phyloP scores from a whole-genome alignment of 2,329 filamentous ascomycete genomes.

The Botrytis pseudocinerea region DNA sequence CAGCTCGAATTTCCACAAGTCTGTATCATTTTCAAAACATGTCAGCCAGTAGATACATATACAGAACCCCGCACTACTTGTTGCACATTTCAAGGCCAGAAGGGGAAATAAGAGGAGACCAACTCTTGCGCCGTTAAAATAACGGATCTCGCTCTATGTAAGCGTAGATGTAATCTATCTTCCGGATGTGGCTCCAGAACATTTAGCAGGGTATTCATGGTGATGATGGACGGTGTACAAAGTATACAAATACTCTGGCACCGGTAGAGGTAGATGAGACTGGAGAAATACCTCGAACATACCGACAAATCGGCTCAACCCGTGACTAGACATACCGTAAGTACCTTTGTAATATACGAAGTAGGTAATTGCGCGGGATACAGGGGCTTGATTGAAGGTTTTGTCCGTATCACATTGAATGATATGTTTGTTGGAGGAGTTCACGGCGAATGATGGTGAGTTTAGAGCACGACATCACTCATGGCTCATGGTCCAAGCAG shows the following conservation, averaged over 20 bases:
- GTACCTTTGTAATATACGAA: background rate
- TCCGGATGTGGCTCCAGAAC: slow-evolving; percentile 60
- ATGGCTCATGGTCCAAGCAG: background rate
- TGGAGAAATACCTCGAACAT: slow-evolving; percentile 36
- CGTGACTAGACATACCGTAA: slow-evolving; percentile 17
- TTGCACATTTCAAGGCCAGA: background rate
- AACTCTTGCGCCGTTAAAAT: slow-evolving; percentile 74
- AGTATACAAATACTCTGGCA: slow-evolving; percentile 14
- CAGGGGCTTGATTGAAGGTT: slow-evolving; percentile 2
- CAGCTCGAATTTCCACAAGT: slow-evolving; percentile 90
- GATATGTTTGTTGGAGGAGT: background rate
- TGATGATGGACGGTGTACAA: slow-evolving; percentile 7
- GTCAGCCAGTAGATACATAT: slow-evolving; percentile 1
- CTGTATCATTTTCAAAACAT: slow-evolving; percentile 28
- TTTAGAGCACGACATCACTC: slow-evolving; percentile 14
- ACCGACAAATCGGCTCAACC: slow-evolving; percentile 22
- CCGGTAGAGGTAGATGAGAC: slow-evolving; percentile 12
- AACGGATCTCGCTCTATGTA: slow-evolving; percentile 81
- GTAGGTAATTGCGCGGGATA: background rate
- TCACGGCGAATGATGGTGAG: slow-evolving; percentile 13
- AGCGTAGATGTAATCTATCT: slow-evolving; percentile 74
- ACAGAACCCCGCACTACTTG: background rate
- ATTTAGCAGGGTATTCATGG: slow-evolving; percentile 29
- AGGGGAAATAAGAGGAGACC: slow-evolving; percentile 23
- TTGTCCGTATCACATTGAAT: slow-evolving; percentile 5